These are phyloP conservation scores for Salix exigua DNA, from an alignment of 345 rosid species.

Conservation along the genomic window DNA sequence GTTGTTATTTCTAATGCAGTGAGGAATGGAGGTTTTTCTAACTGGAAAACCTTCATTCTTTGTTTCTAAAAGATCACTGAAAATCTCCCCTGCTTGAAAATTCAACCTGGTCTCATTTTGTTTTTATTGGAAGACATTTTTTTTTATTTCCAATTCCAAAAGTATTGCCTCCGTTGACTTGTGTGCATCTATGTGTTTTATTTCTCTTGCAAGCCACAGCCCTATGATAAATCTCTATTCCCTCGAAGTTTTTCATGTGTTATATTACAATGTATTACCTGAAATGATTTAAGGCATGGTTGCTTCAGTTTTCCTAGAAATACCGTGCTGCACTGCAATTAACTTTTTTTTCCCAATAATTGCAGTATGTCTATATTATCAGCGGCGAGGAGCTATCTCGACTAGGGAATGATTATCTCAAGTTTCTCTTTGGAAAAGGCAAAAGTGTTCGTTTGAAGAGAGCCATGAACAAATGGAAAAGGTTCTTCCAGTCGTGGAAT, in stretches of 20 bases:
- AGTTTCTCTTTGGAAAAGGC: constrained; percentile 43
- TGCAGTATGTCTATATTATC: constrained; percentile 67
- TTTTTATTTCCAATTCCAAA: background rate
- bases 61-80: background rate
- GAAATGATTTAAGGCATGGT: background rate
- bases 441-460: constrained; percentile 59
- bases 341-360: background rate
- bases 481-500: constrained; percentile 23
- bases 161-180: background rate
- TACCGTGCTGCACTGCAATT: background rate
- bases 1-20: background rate
- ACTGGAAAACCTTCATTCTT: background rate
- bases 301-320: background rate
- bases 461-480: constrained; percentile 49
- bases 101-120: background rate
- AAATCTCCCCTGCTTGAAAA: background rate
- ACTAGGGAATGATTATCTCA: constrained; percentile 65
- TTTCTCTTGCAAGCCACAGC: background rate
- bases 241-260: background rate
- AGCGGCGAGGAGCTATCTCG: constrained; percentile 62
- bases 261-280: background rate
- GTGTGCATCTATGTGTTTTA: background rate
- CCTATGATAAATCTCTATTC: background rate
- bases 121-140: background rate
- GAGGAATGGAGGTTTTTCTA: background rate